phyloP scores from a whole-genome alignment of 2,329 filamentous ascomycete genomes.

The Pseudophaeomoniella oleicola region DNA sequence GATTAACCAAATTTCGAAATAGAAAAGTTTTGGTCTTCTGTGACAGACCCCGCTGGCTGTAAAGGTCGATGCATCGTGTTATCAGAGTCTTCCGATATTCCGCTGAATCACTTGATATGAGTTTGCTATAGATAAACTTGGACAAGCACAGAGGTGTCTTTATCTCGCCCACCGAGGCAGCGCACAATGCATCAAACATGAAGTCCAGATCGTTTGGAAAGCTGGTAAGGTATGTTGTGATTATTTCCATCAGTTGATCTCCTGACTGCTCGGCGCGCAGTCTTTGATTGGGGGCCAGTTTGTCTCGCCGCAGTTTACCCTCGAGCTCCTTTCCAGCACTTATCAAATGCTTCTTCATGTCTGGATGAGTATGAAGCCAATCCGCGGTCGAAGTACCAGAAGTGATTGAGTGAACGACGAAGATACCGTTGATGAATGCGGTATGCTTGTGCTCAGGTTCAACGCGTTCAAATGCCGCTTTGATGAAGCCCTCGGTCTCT shows the following conservation, averaged over 20 bases:
- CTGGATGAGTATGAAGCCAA: slow-evolving; percentile 48
- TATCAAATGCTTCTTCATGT: slow-evolving; percentile 44
- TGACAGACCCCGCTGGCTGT: slow-evolving; percentile 60
- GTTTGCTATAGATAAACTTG: slow-evolving; percentile 67
- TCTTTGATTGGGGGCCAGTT: slow-evolving; percentile 56
- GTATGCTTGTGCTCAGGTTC: slow-evolving; percentile 55
- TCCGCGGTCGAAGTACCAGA: slow-evolving; percentile 47
- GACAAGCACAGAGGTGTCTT: slow-evolving; percentile 62
- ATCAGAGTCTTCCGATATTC: slow-evolving; percentile 76
- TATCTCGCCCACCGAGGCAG: slow-evolving; percentile 69
- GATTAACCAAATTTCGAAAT: slow-evolving; percentile 84
- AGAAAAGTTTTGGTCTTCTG: slow-evolving; percentile 90
- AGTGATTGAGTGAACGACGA: slow-evolving; percentile 67
- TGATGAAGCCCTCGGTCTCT: slow-evolving; percentile 58
- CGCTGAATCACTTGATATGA: slow-evolving; percentile 71
- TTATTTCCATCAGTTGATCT: slow-evolving; percentile 73
- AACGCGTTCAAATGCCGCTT: slow-evolving; percentile 48
- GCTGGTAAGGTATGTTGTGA: slow-evolving; percentile 64
- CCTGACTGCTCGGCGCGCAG: slow-evolving; percentile 78
- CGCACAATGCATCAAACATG: slow-evolving; percentile 71
- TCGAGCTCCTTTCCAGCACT: slow-evolving; percentile 65
- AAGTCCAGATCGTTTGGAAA: slow-evolving; percentile 66
- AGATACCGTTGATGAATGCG: slow-evolving; percentile 74
- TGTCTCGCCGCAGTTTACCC: slow-evolving; percentile 54
- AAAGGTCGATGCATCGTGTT: slow-evolving; percentile 74